Evolutionary conservation across 2,329 filamentous ascomycete species (phyloP), one percentile per base, ranked within the genome.

Genomic region (Blastomyces gilchristii): DNA sequence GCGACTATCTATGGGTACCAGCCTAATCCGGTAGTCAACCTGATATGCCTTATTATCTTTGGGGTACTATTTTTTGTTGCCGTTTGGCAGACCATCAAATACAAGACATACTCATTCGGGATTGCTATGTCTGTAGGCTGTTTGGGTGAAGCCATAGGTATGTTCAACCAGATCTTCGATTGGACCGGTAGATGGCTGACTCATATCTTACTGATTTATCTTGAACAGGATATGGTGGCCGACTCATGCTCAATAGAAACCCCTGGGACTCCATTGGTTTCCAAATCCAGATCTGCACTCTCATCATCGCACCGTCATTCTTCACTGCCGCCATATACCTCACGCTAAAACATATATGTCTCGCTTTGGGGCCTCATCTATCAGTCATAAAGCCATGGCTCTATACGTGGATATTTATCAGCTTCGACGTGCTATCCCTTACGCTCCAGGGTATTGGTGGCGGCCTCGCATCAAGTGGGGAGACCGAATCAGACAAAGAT

Each of bases 271-370:
- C 73, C 16, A 66, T 72, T 16, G 75, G 75, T 2, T 83, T 83
- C 69, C 68, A 82, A 47, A 71, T 73, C 50, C 43, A 67, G 45
- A 68, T 69, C 58, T 65, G 83, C 69, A 83, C 81, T 66, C 77
- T 89, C 63, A 88, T 85, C 2, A 81, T 88, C 64, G 85, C 79
- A 0, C 86, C 87, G 0, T 85, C 85, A 0, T 88, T 87, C 69
- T 78, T 87, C 70, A 81, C 83, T 8, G 86, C 84, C 0, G 83
- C 80, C 1, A 80, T 88, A 52, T 89, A 89, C 69, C 75, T 89
- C 59, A 86, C 83, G 64, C 75, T 88, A 6, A 72, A 73, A 3
- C 73, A 73, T 39, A 74, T 78, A 58, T 71, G 77, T 57, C 68
- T 70, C 31, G 65, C 73, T 39, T 76, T 74, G 63, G 74, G 71